Conservation (phyloP, 495 filamentous ascomycete species). For the Stereocaulon alpinum region DNA sequence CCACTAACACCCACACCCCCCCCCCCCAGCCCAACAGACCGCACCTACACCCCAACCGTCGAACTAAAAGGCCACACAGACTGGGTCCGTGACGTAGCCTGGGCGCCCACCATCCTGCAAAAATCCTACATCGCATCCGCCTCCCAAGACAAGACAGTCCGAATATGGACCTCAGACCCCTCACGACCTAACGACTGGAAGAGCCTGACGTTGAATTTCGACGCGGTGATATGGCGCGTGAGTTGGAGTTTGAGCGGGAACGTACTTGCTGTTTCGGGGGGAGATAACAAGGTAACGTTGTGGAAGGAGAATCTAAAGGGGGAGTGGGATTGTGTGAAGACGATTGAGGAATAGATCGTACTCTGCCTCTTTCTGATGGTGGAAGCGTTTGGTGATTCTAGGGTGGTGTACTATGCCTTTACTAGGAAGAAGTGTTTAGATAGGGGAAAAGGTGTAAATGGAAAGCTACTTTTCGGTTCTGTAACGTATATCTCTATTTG, state of each 20-base stretch:
- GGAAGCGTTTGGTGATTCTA: no score
- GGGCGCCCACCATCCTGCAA: slow-evolving; percentile 85
- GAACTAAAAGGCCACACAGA: slow-evolving; percentile 68
- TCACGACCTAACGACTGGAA: slow-evolving; percentile 59
- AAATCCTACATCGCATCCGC: slow-evolving; percentile 94
- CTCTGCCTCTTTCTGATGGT: background rate
- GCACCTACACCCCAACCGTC: slow-evolving; percentile 47
- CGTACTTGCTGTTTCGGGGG: slow-evolving; percentile 82
- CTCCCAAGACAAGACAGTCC: slow-evolving; percentile 90
- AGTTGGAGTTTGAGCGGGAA: slow-evolving; percentile 98
- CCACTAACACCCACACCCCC: background rate
- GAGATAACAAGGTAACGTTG: slow-evolving; percentile 89
- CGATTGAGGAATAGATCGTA: slow-evolving; percentile 60
- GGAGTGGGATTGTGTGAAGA: slow-evolving; percentile 90
- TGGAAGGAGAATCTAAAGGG: slow-evolving; percentile 53
- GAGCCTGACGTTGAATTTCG: slow-evolving; percentile 73
- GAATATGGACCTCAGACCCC: slow-evolving; percentile 83
- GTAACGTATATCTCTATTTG: background rate
- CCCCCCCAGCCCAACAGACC: slow-evolving; percentile 34
- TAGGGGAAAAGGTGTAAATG: slow-evolving; percentile 2
- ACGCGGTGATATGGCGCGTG: slow-evolving; percentile 84
- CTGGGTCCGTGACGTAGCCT: slow-evolving; percentile 97
- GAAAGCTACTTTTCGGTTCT: background rate
- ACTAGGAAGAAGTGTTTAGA: background rate
- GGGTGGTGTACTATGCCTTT: no score